Conservation (phyloP, 352 stramenopile genomes). For the Phytophthora europaea region DNA sequence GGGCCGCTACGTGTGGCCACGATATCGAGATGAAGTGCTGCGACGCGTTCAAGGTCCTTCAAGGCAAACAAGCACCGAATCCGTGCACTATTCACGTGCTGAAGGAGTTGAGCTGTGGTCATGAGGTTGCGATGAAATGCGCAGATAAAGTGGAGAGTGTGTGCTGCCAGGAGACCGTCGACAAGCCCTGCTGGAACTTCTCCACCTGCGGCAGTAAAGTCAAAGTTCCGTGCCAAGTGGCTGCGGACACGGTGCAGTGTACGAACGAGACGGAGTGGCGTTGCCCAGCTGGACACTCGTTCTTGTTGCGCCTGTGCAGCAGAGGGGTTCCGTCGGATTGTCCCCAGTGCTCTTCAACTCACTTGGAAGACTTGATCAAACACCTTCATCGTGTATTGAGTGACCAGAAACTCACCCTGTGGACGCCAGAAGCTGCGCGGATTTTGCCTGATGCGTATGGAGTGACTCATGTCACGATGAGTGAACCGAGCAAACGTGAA, state of each 20-base stretch:
- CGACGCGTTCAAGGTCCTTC: conserved; percentile 55
- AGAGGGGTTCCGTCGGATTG: conserved; percentile 60
- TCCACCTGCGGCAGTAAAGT: conserved; percentile 47
- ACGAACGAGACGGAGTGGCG: conserved; percentile 47
- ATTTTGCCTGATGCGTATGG: conserved; percentile 29
- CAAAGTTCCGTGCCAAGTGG: conserved; percentile 28
- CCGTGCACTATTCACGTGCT: conserved; percentile 38
- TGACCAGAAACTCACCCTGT: conserved; percentile 21
- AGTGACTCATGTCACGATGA: conserved; percentile 36
- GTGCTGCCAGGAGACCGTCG: conserved; percentile 46
- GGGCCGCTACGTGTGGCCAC: conserved; percentile 61
- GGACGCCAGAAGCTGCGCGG: conserved; percentile 15
- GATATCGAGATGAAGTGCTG: conserved; percentile 65
- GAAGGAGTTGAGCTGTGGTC: conserved; percentile 54
- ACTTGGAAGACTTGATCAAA: conserved; percentile 44
- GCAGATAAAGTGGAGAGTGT: conserved; percentile 41
- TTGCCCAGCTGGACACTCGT: conserved; percentile 51
- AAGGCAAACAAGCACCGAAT: conserved; percentile 11
- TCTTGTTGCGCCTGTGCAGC: conserved; percentile 55
- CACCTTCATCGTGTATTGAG: conserved; percentile 22
- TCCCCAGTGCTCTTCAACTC: conserved; percentile 51
- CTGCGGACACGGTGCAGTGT: conserved; percentile 48
- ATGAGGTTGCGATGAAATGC: conserved; percentile 55
- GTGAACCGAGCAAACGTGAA: conserved; percentile 30
- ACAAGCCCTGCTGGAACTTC: conserved; percentile 75